phyloP scores from a whole-genome alignment of 805 yeast genomes.

The Yamadazyma endophytica region DNA sequence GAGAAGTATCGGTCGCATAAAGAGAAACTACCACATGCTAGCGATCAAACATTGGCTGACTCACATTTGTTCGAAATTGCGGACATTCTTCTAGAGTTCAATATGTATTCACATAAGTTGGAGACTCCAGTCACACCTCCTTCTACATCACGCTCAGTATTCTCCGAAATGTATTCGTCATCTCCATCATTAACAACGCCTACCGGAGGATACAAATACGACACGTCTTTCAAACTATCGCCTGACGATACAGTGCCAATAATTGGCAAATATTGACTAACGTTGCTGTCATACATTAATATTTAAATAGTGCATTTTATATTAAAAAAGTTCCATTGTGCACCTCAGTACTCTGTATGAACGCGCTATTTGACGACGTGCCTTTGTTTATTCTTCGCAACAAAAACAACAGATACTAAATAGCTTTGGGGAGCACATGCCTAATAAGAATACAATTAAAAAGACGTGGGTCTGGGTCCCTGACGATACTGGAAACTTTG shows the following conservation, averaged over 20 bases:
- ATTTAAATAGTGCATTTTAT: not conserved
- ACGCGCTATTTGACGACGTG: no score
- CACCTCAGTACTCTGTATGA: not conserved
- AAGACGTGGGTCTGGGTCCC: constrained; percentile 81
- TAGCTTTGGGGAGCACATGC: no score
- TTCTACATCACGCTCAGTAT: constrained; percentile 9
- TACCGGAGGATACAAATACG: constrained; percentile 1
- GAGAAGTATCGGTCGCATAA: constrained; percentile 1
- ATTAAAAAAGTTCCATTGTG: constrained; percentile 1
- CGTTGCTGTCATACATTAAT: constrained; percentile 1
- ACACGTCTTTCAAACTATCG: constrained; percentile 1
- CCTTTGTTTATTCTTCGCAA: no score
- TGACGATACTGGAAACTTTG: constrained; percentile 50
- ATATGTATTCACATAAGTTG: constrained; percentile 1
- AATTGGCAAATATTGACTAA: not conserved
- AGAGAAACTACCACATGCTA: not conserved
- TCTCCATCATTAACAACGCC: constrained; percentile 11
- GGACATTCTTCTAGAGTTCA: constrained; percentile 4
- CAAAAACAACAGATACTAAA: no score
- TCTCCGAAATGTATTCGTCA: constrained; percentile 10
- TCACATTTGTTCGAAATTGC: constrained; percentile 5
- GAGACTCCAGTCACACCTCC: constrained; percentile 11
- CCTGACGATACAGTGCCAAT: constrained; percentile 1
- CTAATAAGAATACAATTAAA: constrained; percentile 34
- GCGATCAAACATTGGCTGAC: constrained; percentile 1